phyloP scores from a whole-genome alignment of 2,329 filamentous ascomycete species.

The Scedosporium aurantiacum region DNA sequence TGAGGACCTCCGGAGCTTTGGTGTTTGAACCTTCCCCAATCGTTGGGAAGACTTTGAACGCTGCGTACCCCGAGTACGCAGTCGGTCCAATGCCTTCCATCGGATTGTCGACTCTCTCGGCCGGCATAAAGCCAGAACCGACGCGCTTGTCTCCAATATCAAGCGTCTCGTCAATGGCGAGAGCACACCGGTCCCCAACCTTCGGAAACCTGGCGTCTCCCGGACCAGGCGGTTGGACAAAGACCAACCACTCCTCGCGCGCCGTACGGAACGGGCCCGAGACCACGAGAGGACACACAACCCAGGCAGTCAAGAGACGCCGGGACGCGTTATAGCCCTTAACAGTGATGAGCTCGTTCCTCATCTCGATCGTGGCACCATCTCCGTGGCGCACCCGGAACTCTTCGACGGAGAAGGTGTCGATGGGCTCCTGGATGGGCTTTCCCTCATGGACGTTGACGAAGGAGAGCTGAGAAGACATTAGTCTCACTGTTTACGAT shows the following conservation, averaged over 20 bases:
- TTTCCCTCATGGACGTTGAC: background rate
- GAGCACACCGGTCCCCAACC: slow-evolving; percentile 3
- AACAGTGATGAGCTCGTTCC: slow-evolving; percentile 6
- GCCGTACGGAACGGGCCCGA: background rate
- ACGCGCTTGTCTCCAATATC: background rate
- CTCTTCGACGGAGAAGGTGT: background rate
- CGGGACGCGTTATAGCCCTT: slow-evolving; percentile 7
- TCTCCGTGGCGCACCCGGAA: slow-evolving; percentile 7
- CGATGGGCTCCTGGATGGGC: background rate
- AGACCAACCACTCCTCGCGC: slow-evolving; percentile 7
- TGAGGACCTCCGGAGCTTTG: background rate
- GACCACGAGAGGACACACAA: slow-evolving; percentile 4
- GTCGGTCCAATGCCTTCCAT: slow-evolving; percentile 5
- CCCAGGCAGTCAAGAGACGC: slow-evolving; percentile 7
- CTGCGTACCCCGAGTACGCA: background rate
- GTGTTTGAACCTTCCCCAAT: background rate
- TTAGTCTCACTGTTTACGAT: background rate
- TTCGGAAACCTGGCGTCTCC: slow-evolving; percentile 6
- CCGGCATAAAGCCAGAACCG: background rate
- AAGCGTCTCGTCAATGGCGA: background rate
- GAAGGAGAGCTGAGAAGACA: background rate
- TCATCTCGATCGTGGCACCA: slow-evolving; percentile 7
- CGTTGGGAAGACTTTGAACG: slow-evolving; percentile 7
- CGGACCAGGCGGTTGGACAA: slow-evolving; percentile 5
- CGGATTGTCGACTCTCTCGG: slow-evolving; percentile 7